phyloP scores from a whole-genome alignment of 108 stramenopile genomes.

The Bacterosira constricta region DNA sequence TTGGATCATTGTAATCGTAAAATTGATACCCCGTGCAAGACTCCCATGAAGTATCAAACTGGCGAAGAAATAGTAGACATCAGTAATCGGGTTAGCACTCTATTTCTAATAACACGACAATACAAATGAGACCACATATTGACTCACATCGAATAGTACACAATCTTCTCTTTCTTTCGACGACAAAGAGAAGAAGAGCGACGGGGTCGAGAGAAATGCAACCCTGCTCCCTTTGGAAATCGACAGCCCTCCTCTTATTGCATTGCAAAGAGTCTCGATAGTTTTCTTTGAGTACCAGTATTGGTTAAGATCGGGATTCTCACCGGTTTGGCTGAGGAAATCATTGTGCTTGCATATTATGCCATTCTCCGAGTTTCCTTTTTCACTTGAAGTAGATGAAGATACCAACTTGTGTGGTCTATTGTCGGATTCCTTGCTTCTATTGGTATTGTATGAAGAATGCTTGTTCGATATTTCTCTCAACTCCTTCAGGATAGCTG shows the following conservation, averaged over 20 bases:
- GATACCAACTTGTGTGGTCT: background rate
- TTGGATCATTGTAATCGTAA: slow-evolving; percentile 72
- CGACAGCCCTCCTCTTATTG: slow-evolving; percentile 26
- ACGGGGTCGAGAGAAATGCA: slow-evolving; percentile 79
- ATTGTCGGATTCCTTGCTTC: background rate
- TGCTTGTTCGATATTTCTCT: slow-evolving; percentile 22
- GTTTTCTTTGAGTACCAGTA: slow-evolving; percentile 78
- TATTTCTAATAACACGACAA: background rate
- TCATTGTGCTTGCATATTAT: background rate
- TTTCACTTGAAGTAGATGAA: no score
- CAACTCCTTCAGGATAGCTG: slow-evolving; percentile 15
- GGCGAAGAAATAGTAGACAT: background rate
- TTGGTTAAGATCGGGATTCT: slow-evolving; percentile 68
- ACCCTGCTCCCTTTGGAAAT: slow-evolving; percentile 26
- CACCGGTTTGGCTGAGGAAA: slow-evolving; percentile 28
- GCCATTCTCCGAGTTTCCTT: no score
- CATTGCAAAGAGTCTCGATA: slow-evolving; percentile 52
- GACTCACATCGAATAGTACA: slow-evolving; percentile 69
- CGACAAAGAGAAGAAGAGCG: slow-evolving; percentile 63
- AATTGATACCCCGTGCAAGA: slow-evolving; percentile 56
- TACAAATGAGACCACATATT: background rate
- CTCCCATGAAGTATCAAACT: slow-evolving; percentile 60
- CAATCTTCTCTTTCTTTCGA: slow-evolving; percentile 38
- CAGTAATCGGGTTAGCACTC: background rate
- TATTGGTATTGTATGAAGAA: background rate